Evolutionary conservation across 1,139 yeast genomes (phyloP).

Genomic region (Saccharomyces hybrid): DNA sequence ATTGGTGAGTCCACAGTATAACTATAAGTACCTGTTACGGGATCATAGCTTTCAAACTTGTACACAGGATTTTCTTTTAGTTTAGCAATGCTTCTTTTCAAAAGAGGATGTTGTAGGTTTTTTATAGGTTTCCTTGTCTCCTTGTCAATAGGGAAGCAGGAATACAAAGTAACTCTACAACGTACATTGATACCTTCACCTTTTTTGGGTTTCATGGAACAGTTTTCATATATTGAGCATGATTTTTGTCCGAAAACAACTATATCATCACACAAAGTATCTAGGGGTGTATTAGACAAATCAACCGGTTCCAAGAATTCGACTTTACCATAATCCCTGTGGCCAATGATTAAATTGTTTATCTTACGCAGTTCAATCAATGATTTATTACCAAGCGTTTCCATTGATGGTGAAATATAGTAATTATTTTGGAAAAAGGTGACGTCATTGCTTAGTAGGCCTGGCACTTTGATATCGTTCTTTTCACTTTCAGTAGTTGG

Average conservation of each 20-base stretch:
- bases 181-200: slow-evolving; percentile 86
- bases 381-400: slow-evolving; percentile 51
- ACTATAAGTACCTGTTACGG: slow-evolving; percentile 74
- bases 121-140: slow-evolving; percentile 66
- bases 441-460: slow-evolving; percentile 27
- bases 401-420: slow-evolving; percentile 74
- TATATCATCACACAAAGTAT: slow-evolving; percentile 56
- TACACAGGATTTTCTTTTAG: slow-evolving; percentile 55
- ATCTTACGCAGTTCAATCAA: slow-evolving; percentile 58
- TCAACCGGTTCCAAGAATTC: slow-evolving; percentile 78
- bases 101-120: slow-evolving; percentile 69
- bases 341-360: slow-evolving; percentile 62
- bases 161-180: slow-evolving; percentile 62
- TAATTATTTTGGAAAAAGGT: slow-evolving; percentile 60
- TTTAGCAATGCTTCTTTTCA: slow-evolving; percentile 59
- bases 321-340: slow-evolving; percentile 67
- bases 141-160: slow-evolving; percentile 69
- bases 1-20: slow-evolving; percentile 40
- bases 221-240: slow-evolving; percentile 69
- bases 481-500: slow-evolving; percentile 10
- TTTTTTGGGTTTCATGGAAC: slow-evolving; percentile 47
- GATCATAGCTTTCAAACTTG: slow-evolving; percentile 67
- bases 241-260: slow-evolving; percentile 53
- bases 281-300: slow-evolving; percentile 54
- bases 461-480: slow-evolving; percentile 11